Percentiles rank a stretch among this genome's conserved stretches.
Evolutionary conservation across 257 asterid genomes (phyloP).

Genomic region (Gentiana macrophylla): DNA sequence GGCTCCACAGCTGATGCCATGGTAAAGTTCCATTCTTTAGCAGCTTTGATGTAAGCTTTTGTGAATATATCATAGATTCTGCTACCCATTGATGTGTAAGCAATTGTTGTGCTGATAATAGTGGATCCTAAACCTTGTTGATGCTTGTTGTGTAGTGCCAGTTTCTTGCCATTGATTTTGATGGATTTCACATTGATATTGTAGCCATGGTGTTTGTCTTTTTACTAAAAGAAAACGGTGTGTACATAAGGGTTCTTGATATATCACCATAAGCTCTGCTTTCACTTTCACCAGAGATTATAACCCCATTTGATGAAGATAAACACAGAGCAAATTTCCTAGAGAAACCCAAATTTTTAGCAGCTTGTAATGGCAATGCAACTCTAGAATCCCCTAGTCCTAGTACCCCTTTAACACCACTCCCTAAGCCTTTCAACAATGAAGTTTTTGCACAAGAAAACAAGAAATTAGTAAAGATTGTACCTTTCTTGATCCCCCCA

Average conservation of each 20-base stretch:
- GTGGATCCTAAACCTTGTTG: conserved; percentile 29
- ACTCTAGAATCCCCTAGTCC: conserved; percentile 63
- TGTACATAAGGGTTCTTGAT: conserved; percentile 43
- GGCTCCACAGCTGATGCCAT: conserved; percentile 44
- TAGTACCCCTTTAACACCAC: conserved; percentile 48
- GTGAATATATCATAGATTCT: conserved; percentile 28
- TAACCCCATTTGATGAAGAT: conserved; percentile 44
- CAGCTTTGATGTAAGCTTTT: conserved; percentile 35
- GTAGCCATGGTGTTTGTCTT: conserved; percentile 26
- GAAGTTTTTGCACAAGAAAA: conserved; percentile 36
- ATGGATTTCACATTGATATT: conserved; percentile 45
- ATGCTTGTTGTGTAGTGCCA: conserved; percentile 7
- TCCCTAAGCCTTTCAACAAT: conserved; percentile 43
- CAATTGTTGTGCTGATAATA: conserved; percentile 39
- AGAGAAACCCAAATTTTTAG: conserved; percentile 39
- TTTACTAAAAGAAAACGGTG: conserved; percentile 37
- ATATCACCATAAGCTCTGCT: conserved; percentile 25
- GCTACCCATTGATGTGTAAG: conserved; percentile 56
- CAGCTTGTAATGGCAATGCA: conserved; percentile 52
- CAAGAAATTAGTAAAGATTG: conserved; percentile 40
- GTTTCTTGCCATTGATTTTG: conserved; percentile 40
- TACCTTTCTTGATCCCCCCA: no score
- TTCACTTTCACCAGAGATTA: conserved; percentile 57
- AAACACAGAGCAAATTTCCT: conserved; percentile 61
- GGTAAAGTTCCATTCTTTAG: conserved; percentile 36